A percentile compares a stretch with the other conserved stretches of the same genome.
Conservation (phyloP, 352 stramenopile species). For the Phytophthora sojae region DNA sequence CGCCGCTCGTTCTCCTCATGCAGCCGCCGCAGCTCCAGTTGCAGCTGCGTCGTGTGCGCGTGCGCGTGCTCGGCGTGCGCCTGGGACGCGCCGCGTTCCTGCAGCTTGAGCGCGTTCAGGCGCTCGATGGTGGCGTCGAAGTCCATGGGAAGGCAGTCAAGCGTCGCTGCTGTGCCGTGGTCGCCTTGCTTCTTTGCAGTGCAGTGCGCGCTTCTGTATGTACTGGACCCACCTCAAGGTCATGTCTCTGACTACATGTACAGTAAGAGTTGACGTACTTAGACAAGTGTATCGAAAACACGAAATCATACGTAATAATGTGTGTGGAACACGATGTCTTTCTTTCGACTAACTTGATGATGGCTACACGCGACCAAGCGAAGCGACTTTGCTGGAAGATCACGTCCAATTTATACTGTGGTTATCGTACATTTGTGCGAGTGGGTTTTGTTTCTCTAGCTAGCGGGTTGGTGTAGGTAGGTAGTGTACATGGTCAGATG, state of each 20-base stretch:
- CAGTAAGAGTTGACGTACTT: no score
- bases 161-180: neutral
- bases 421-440: slow-evolving; percentile 40
- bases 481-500: slow-evolving; percentile 36
- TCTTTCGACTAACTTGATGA: neutral
- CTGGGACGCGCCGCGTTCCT: slow-evolving; percentile 37
- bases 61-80: slow-evolving; percentile 17
- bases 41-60: slow-evolving; percentile 29
- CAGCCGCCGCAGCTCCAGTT: slow-evolving; percentile 51
- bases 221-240: slow-evolving; percentile 14
- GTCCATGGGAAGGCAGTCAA: slow-evolving; percentile 38
- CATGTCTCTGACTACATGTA: slow-evolving; percentile 20
- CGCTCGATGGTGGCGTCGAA: slow-evolving; percentile 80
- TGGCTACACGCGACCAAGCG: neutral
- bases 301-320: slow-evolving; percentile 1
- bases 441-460: slow-evolving; percentile 12
- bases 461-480: neutral
- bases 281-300: neutral
- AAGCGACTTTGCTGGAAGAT: neutral
- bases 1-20: slow-evolving; percentile 58
- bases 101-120: slow-evolving; percentile 75
- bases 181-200: slow-evolving; percentile 6
- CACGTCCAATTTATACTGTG: neutral
- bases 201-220: neutral
- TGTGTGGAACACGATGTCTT: neutral